Evolutionary conservation across 768 basidiomycete species (phyloP).

Genomic region (Boletus vermiculosoides): DNA sequence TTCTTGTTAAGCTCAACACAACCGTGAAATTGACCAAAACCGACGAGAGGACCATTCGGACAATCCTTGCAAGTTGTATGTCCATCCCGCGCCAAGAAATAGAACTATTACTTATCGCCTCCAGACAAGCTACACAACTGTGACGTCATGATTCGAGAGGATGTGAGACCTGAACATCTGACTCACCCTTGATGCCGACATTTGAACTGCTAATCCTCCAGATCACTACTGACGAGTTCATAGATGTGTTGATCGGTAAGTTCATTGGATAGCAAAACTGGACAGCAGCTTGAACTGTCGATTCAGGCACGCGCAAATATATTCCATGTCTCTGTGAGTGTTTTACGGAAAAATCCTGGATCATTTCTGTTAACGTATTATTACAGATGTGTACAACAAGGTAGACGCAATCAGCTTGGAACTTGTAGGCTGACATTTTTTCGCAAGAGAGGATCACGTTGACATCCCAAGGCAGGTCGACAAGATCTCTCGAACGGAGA

Average conservation of each 20-base stretch:
- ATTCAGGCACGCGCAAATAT: slow-evolving; percentile 86
- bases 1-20: slow-evolving; percentile 59
- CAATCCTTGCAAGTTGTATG: slow-evolving; percentile 86
- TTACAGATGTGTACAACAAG: slow-evolving; percentile 91
- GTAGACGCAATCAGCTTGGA: slow-evolving; percentile 86
- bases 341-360: not conserved
- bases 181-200: slow-evolving; percentile 4
- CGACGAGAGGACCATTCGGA: slow-evolving; percentile 92
- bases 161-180: slow-evolving; percentile 48
- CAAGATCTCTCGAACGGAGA: slow-evolving; percentile 75
- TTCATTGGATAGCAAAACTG: not conserved
- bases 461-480: slow-evolving; percentile 48
- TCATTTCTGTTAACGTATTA: not conserved
- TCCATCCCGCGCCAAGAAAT: slow-evolving; percentile 8
- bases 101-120: slow-evolving; percentile 6
- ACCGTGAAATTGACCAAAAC: slow-evolving; percentile 94
- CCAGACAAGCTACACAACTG: slow-evolving; percentile 89
- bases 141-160: slow-evolving; percentile 98
- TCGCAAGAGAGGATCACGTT: not conserved
- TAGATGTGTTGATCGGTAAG: slow-evolving; percentile 92
- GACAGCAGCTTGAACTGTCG: not conserved
- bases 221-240: slow-evolving; percentile 96
- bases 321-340: slow-evolving; percentile 84
- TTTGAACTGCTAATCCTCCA: slow-evolving; percentile 30
- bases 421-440: slow-evolving; percentile 34